Base-by-base conservation (phyloP, 768 basidiomycete genomes). In the Pilatotrama ljubarskyi region DNA sequence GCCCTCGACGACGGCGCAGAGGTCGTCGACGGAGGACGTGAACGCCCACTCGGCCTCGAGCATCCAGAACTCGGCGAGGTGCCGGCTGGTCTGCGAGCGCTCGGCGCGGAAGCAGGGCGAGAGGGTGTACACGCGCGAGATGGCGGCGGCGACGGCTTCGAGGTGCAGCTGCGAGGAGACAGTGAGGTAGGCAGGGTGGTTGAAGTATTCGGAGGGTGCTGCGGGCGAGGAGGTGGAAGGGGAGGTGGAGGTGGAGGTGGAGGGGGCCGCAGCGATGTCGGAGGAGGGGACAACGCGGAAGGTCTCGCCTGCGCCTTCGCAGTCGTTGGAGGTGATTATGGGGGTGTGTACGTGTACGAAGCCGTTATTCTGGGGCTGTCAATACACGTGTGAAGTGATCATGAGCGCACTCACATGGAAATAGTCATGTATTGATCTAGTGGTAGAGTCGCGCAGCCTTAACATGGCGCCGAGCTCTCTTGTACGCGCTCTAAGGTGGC, bases 41-140 rank as follows among this genome's bases (percentile, higher is more conserved):
- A 86, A 90, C 0, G 86, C 86, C 82, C 93, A 88, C 70, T 99
- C 97, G 0, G 92, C 95, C 75, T 99, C 97, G 54, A 98, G 84
- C 97, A 99, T 99, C 91, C 93, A 98, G 73, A 99, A 99, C 73
- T 99, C 97, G 51, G 93, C 86, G 13, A 99, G 82, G 70, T 99
- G 97, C n/a, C 96, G 81, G 32, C 84, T 84, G 1, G 96, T 98
- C 65, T 88, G 82, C 2, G 88, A 91, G 5, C 85, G 85, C 70
- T 99, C 97, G 20, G 97, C 96, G 15, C 97, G 89, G 75, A 99
- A 99, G 64, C 90, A 90, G 0, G 97, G 95, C 0, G 91, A 88
- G 22, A 99, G 83, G 0, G 95, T 95, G 77, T 95, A 99, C 1
- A 92, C 90, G 18, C 95, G 85, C 0, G 88, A 82, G 17, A 95